Conservation (phyloP, 2,329 filamentous ascomycete genomes). For the Penicillium psychrosexuale region DNA sequence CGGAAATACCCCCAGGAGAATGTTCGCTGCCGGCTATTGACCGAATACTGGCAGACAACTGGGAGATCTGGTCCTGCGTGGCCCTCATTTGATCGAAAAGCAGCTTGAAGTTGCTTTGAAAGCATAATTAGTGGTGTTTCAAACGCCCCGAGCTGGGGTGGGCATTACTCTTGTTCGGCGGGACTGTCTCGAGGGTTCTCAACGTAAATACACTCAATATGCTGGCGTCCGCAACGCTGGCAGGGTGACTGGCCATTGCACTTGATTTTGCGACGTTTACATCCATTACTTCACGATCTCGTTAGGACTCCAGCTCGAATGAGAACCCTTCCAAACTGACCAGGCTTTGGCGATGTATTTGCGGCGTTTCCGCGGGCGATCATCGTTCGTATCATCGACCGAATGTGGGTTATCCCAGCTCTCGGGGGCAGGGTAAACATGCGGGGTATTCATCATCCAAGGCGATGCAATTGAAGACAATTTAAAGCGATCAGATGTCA, state of each 20-base stretch:
- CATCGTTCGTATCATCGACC: slow-evolving; percentile 11
- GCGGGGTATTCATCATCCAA: slow-evolving; percentile 4
- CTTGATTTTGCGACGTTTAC: slow-evolving; percentile 64
- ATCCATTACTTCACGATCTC: slow-evolving; percentile 52
- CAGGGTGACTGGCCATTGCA: slow-evolving; percentile 63
- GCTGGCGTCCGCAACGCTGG: slow-evolving; percentile 54
- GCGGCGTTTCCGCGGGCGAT: slow-evolving; percentile 56
- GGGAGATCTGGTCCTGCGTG: slow-evolving; percentile 67
- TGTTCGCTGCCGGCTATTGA: slow-evolving; percentile 52
- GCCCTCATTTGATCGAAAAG: slow-evolving; percentile 32
- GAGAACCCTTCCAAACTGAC: slow-evolving; percentile 34
- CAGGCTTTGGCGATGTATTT: slow-evolving; percentile 65
- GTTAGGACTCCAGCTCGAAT: background rate
- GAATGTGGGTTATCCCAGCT: slow-evolving; percentile 7
- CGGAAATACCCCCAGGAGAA: slow-evolving; percentile 5
- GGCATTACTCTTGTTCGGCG: slow-evolving; percentile 60
- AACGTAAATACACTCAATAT: slow-evolving; percentile 38
- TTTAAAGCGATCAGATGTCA: background rate
- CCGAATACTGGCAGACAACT: slow-evolving; percentile 68
- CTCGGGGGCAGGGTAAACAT: background rate
- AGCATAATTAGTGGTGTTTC: background rate
- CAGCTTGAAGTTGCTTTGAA: slow-evolving; percentile 25
- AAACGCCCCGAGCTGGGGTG: too few species aligned
- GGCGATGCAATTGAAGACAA: background rate
- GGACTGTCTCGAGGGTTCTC: slow-evolving; percentile 69